These are phyloP conservation scores for Wickerhamiella infanticola DNA, from an alignment of 1,139 yeast species.

Conservation along the genomic window DNA sequence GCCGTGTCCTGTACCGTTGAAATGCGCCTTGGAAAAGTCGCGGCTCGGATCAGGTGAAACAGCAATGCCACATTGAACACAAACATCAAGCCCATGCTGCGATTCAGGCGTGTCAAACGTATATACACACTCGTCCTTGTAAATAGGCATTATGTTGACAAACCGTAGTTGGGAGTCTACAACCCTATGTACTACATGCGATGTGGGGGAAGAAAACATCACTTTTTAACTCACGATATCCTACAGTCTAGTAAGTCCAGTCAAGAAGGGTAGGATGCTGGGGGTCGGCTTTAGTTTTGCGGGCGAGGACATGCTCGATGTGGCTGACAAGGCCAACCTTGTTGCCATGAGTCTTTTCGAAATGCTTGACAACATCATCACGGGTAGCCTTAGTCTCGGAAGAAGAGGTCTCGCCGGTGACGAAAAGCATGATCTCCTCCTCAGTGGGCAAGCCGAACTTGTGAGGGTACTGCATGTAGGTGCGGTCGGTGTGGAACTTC, in stretches of 20 bases:
- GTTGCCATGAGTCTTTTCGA: slow-evolving; percentile 33
- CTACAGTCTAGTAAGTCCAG: slow-evolving; percentile 31
- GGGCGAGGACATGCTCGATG: slow-evolving; percentile 37
- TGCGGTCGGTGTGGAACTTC: slow-evolving; percentile 32
- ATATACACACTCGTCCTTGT: slow-evolving; percentile 74
- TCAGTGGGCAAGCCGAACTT: slow-evolving; percentile 71
- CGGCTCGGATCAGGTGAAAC: slow-evolving; percentile 37
- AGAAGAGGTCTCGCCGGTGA: slow-evolving; percentile 47
- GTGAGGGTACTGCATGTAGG: slow-evolving; percentile 54
- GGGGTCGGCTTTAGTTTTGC: slow-evolving; percentile 46
- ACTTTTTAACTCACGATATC: not conserved
- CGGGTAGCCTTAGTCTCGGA: slow-evolving; percentile 55
- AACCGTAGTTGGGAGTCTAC: not conserved
- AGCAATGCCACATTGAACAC: slow-evolving; percentile 50
- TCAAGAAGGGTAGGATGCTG: slow-evolving; percentile 44
- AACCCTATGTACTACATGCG: not conserved
- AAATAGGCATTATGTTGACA: slow-evolving; percentile 27
- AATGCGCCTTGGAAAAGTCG: slow-evolving; percentile 42
- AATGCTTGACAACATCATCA: slow-evolving; percentile 47
- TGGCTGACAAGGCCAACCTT: slow-evolving; percentile 52
- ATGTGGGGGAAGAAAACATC: not conserved
- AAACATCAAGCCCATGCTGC: slow-evolving; percentile 51
- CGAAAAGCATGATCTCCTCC: slow-evolving; percentile 38
- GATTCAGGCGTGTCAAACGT: slow-evolving; percentile 63
- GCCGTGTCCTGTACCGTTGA: slow-evolving; percentile 35